Base-by-base conservation (phyloP, 352 stramenopile species). In the Pythium guiyangense region DNA sequence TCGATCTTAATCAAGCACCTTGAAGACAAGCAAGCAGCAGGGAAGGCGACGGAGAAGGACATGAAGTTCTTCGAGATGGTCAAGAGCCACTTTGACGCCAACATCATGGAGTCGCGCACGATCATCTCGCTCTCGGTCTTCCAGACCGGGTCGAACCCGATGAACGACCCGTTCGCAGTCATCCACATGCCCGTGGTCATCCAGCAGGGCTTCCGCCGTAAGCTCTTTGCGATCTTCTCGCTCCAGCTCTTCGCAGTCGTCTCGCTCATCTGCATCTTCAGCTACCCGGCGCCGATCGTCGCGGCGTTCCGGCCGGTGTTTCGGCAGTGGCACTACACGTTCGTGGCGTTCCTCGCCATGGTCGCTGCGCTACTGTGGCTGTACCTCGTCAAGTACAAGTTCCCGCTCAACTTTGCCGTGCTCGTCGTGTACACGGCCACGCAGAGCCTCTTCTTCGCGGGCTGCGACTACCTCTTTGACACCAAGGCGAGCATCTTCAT, bases 1-100 rank as follows among this genome's bases (percentile, higher is more conserved):
- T 86, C 78, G 12, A 88, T 90, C 49, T 49, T 88, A 18, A 80
- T 91, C 49, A 79, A 79, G 55, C 80, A 91, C 52, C 57, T 91
- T 42, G 76, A 88, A 50, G 69, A 73, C 22, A 88, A 91, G 54
- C 77, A 86, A 34, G 73, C 71, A n/a, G 57, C 64, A 3, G 78
- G 75, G 6, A 67, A 76, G 35, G 80, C 76, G 10, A 88, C 75
- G 0, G 77, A 88, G 20, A 85, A 82, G 22, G 81, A 91, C 52
- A 77, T 85, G 68, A 91, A 91, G 64, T 91, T 91, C 50, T 88
- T 91, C 46, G 78, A 91, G 6, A 78, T 81, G 55, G 73, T 91
- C 44, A 91, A 91, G 53, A 72, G 67, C 17, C 67, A 79, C 20
- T 91, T 87, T 29, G 78, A 91, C 50, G 64, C 74, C 20, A 85